Conservation (phyloP, 495 filamentous ascomycete species). For the Neurospora sp. region DNA sequence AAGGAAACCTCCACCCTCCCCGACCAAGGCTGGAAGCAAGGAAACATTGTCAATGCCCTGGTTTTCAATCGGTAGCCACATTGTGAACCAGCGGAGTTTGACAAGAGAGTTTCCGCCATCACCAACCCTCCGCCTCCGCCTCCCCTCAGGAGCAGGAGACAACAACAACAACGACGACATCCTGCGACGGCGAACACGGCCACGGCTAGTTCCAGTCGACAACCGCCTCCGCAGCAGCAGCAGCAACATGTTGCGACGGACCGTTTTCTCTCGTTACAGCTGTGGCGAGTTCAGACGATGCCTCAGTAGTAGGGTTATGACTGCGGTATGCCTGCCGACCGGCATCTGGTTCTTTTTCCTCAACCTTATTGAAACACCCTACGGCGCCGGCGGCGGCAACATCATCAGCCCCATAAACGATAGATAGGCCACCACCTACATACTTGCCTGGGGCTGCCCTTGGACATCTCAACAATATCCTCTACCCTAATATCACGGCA, state of each 20-base stretch:
- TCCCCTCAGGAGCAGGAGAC: background rate
- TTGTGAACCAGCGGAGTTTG: conserved; percentile 4
- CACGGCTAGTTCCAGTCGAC: background rate
- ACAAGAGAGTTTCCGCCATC: background rate
- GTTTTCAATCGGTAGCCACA: conserved; percentile 45
- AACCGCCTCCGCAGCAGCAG: background rate
- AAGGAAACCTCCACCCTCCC: conserved; percentile 53
- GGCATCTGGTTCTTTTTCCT: background rate
- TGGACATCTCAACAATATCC: background rate
- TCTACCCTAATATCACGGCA: background rate
- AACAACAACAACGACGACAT: background rate
- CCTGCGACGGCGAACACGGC: background rate
- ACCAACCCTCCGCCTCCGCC: background rate
- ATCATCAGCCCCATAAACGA: background rate
- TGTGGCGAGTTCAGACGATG: background rate
- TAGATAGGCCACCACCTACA: too few relatives aligned
- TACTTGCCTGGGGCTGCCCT: too few relatives aligned
- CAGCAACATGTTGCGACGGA: background rate
- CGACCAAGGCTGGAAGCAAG: conserved; percentile 65
- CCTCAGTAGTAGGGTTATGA: background rate
- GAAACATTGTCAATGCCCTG: conserved; percentile 69
- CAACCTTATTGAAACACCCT: background rate
- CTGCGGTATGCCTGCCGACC: background rate
- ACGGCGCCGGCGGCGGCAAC: background rate
- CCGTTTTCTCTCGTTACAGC: background rate